Percentiles rank a stretch among this genome's conserved stretches.
phyloP scores from a whole-genome alignment of 2,329 filamentous ascomycete genomes.

The Drechslerella dactyloides region DNA sequence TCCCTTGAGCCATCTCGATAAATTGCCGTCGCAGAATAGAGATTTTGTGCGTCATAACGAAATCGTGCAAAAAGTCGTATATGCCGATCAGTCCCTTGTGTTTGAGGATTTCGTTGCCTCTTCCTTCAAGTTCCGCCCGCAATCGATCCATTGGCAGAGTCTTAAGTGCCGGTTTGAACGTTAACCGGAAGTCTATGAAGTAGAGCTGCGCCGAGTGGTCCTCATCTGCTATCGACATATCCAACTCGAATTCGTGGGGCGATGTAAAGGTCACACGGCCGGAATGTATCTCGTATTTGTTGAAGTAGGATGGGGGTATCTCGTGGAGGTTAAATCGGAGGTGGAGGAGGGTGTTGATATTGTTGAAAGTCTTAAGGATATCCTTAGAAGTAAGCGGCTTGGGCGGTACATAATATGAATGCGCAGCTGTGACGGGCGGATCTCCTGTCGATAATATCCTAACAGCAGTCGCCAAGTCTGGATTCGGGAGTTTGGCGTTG shows the following conservation, averaged over 20 bases:
- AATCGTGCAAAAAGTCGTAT: conserved; percentile 85
- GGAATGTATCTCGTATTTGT: conserved; percentile 76
- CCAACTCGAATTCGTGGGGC: conserved; percentile 84
- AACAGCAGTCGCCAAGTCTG: conserved; percentile 87
- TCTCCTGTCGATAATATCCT: conserved; percentile 80
- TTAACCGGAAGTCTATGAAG: conserved; percentile 89
- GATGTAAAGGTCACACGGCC: conserved; percentile 91
- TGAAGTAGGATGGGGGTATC: conserved; percentile 77
- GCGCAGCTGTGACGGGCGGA: conserved; percentile 56
- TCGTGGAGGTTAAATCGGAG: conserved; percentile 86
- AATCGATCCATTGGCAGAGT: conserved; percentile 68
- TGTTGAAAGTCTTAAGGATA: conserved; percentile 74
- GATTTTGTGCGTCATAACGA: conserved; percentile 88
- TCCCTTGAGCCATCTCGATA: conserved; percentile 68
- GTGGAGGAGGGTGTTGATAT: conserved; percentile 82
- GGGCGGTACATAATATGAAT: conserved; percentile 78
- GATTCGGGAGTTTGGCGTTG: conserved; percentile 76
- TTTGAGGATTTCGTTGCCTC: conserved; percentile 70
- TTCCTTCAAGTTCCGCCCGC: conserved; percentile 59
- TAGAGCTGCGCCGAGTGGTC: conserved; percentile 83
- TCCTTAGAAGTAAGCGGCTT: conserved; percentile 73
- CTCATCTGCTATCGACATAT: conserved; percentile 87
- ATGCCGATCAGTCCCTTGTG: conserved; percentile 77
- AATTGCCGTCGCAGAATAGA: conserved; percentile 81
- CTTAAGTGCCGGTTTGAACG: conserved; percentile 73